Percentiles rank a stretch among this genome's conserved stretches.
Evolutionary conservation across 176 grass and related monocot genomes (phyloP).

Genomic region (Oryza glumipatula): DNA sequence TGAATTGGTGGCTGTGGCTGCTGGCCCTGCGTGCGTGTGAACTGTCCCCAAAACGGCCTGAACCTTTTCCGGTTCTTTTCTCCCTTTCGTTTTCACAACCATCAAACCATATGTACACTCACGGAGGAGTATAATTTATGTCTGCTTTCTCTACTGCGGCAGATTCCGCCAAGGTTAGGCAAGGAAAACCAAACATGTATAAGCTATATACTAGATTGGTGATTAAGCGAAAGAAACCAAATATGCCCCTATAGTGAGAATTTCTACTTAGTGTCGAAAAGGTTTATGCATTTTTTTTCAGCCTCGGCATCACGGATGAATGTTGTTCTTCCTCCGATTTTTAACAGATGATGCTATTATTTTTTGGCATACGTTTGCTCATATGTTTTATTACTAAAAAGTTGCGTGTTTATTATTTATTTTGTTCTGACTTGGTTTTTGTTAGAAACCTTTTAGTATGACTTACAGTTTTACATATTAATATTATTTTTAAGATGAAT

Average conservation of each 20-base stretch:
- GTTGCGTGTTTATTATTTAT: too few species aligned
- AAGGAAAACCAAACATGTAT: neutral
- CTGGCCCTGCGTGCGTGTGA: conserved; percentile 13
- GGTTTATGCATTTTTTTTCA: too few species aligned
- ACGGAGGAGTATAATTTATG: neutral
- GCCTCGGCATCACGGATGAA: too few species aligned
- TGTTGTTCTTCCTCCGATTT: too few species aligned
- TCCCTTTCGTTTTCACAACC: conserved; percentile 28
- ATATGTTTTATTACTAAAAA: too few species aligned
- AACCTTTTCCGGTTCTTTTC: conserved; percentile 11
- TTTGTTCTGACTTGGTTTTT: too few species aligned
- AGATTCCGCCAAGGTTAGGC: neutral
- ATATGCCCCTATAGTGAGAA: neutral
- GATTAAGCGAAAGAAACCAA: neutral
- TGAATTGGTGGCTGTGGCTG: neutral
- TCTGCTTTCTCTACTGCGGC: neutral
- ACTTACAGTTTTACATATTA: too few species aligned
- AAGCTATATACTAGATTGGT: neutral
- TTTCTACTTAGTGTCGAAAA: neutral
- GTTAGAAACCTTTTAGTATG: too few species aligned
- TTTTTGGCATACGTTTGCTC: too few species aligned
- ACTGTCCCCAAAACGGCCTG: conserved; percentile 17
- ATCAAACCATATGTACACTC: neutral
- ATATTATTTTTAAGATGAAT: too few species aligned
- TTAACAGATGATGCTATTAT: too few species aligned